Conservation (phyloP, 2,329 filamentous ascomycete genomes). For the Fusarium burgessii region DNA sequence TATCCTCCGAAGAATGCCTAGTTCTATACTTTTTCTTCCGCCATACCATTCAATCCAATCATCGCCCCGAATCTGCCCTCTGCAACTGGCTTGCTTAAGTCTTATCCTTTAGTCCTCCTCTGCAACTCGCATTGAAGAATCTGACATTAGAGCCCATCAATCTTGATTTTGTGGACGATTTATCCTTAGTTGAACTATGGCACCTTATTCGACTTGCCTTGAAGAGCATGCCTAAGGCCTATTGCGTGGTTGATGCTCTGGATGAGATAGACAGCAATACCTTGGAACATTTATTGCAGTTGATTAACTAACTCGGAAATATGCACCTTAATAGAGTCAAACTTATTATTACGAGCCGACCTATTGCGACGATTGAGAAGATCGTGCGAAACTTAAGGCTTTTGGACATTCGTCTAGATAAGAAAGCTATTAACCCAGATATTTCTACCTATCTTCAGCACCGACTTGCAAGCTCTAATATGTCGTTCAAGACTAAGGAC, state of each 20-base stretch:
- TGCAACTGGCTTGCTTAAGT: slow-evolving; percentile 53
- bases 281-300: slow-evolving; percentile 46
- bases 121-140: slow-evolving; percentile 44
- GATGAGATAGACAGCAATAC: slow-evolving; percentile 61
- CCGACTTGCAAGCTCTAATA: slow-evolving; percentile 21
- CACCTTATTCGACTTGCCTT: slow-evolving; percentile 45
- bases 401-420: slow-evolving; percentile 52
- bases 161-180: neutral
- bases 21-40: slow-evolving; percentile 57
- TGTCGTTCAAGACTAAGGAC: slow-evolving; percentile 30
- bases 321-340: slow-evolving; percentile 52
- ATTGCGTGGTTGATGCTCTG: slow-evolving; percentile 58
- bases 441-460: slow-evolving; percentile 54
- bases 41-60: slow-evolving; percentile 54
- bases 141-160: neutral
- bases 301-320: slow-evolving; percentile 50
- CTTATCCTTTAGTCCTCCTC: slow-evolving; percentile 46
- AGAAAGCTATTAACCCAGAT: slow-evolving; percentile 53
- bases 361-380: slow-evolving; percentile 48
- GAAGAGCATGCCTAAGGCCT: slow-evolving; percentile 45
- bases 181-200: slow-evolving; percentile 47
- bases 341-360: slow-evolving; percentile 59
- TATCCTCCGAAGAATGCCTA: slow-evolving; percentile 24
- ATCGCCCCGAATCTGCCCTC: slow-evolving; percentile 46
- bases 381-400: neutral